Evolutionary conservation across 73 alveolate species (phyloP).

Genomic region (Paramecium tetraurelia): DNA sequence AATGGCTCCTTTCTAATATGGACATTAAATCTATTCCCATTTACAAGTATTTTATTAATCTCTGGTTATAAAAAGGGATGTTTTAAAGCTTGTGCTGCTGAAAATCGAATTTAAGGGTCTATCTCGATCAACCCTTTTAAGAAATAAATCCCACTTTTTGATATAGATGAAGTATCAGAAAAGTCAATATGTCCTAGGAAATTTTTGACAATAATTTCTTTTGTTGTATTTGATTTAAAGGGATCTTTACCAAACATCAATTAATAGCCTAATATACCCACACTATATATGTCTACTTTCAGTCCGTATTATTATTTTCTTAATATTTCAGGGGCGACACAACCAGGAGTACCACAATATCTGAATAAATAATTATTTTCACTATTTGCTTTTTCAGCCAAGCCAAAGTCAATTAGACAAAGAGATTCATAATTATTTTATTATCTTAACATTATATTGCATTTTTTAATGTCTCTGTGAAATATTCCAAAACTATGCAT

Average conservation of each 20-base stretch:
- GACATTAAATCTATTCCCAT: background rate
- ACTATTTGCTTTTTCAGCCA: background rate
- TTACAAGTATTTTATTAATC: background rate
- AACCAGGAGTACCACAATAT: slow-evolving; percentile 61
- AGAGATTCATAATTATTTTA: background rate
- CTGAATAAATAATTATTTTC: background rate
- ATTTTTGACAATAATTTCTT: background rate
- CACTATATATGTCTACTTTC: slow-evolving; percentile 22
- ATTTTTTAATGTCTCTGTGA: slow-evolving; percentile 4
- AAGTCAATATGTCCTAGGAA: background rate
- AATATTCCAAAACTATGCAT: slow-evolving; percentile 10
- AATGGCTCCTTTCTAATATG: background rate
- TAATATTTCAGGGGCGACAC: slow-evolving; percentile 61
- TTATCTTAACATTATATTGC: background rate
- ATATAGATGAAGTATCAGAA: background rate
- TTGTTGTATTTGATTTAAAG: background rate
- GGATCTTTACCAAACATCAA: slow-evolving; percentile 35
- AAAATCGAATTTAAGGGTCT: background rate
- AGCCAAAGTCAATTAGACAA: background rate
- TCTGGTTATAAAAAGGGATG: background rate
- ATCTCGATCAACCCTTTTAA: background rate
- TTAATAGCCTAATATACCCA: slow-evolving; percentile 23
- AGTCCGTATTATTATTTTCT: slow-evolving; percentile 42
- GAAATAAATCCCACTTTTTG: background rate
- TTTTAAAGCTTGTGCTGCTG: background rate